phyloP scores from a whole-genome alignment of 1,139 yeast species.

The Yamadazyma diospyri region DNA sequence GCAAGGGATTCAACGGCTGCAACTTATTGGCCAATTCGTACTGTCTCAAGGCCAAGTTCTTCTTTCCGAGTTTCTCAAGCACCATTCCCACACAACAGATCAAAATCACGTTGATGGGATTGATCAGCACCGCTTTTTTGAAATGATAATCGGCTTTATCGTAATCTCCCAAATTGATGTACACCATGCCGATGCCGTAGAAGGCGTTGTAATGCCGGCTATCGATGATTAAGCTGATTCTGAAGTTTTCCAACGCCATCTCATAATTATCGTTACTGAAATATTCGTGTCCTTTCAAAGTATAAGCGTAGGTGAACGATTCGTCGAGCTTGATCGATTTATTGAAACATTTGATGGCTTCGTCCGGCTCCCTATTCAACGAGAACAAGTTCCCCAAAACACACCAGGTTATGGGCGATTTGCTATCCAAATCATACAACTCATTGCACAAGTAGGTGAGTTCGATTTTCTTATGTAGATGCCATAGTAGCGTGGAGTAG shows the following conservation, averaged over 20 bases:
- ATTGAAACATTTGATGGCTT: constrained; percentile 83
- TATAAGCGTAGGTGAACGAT: constrained; percentile 83
- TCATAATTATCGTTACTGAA: constrained; percentile 88
- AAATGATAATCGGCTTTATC: constrained; percentile 84
- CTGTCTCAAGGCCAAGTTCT: constrained; percentile 72
- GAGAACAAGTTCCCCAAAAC: constrained; percentile 88
- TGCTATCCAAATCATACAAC: constrained; percentile 60
- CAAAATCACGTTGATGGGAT: constrained; percentile 86
- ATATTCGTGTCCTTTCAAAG: constrained; percentile 91
- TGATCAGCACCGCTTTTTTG: constrained; percentile 80
- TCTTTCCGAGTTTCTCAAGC: constrained; percentile 69
- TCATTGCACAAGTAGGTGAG: constrained; percentile 82
- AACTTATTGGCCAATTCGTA: constrained; percentile 80
- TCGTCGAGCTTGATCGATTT: constrained; percentile 72
- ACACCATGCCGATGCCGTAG: constrained; percentile 95
- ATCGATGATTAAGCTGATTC: constrained; percentile 74
- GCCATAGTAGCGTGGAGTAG: constrained; percentile 91
- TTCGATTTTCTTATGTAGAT: constrained; percentile 77
- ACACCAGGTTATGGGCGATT: constrained; percentile 86
- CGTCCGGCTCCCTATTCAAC: constrained; percentile 79
- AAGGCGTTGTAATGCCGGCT: constrained; percentile 89
- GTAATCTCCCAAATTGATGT: constrained; percentile 80
- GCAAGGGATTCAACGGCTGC: constrained; percentile 84
- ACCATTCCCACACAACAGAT: constrained; percentile 96
- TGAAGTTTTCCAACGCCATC: constrained; percentile 79